phyloP scores from a whole-genome alignment of 225 moss, liverwort and hornwort genomes.

The Thuidium tamariscinum region DNA sequence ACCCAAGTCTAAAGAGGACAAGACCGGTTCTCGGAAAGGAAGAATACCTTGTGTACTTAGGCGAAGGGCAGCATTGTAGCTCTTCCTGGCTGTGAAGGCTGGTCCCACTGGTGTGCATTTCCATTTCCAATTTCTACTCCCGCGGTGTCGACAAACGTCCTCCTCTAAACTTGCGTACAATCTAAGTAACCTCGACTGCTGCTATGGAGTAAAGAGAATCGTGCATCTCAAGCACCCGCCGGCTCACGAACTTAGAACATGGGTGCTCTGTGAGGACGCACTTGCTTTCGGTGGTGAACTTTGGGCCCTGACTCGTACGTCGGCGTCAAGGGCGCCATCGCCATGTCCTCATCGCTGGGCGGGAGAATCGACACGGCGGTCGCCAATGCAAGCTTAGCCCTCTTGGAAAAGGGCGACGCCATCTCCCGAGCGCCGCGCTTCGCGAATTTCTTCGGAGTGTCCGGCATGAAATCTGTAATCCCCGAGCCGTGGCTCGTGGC shows the following conservation, averaged over 20 bases:
- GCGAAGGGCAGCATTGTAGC: conserved; percentile 5
- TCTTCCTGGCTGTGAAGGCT: conserved; percentile 16
- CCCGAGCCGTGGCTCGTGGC: conserved; percentile 25
- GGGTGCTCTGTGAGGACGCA: conserved; percentile 36
- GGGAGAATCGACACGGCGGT: neutral
- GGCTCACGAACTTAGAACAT: conserved; percentile 3
- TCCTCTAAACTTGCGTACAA: conserved; percentile 17
- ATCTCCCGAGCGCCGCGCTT: conserved; percentile 9
- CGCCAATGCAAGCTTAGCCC: conserved; percentile 13
- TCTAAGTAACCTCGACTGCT: conserved; percentile 5
- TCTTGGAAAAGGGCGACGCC: conserved; percentile 10
- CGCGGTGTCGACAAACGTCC: conserved; percentile 30
- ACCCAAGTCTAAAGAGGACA: neutral
- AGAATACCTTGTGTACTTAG: conserved; percentile 2
- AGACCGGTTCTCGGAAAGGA: neutral
- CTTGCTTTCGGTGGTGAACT: conserved; percentile 41
- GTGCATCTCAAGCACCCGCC: neutral
- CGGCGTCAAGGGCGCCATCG: conserved; percentile 16
- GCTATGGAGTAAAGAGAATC: conserved; percentile 1
- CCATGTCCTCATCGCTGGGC: conserved; percentile 11
- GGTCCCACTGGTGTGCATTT: neutral
- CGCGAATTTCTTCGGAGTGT: conserved; percentile 20
- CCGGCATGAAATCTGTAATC: conserved; percentile 24
- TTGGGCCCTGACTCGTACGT: conserved; percentile 19
- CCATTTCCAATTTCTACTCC: neutral